Base-by-base conservation (phyloP, 192 early-diverging fungal species). In the Podila horticola region DNA sequence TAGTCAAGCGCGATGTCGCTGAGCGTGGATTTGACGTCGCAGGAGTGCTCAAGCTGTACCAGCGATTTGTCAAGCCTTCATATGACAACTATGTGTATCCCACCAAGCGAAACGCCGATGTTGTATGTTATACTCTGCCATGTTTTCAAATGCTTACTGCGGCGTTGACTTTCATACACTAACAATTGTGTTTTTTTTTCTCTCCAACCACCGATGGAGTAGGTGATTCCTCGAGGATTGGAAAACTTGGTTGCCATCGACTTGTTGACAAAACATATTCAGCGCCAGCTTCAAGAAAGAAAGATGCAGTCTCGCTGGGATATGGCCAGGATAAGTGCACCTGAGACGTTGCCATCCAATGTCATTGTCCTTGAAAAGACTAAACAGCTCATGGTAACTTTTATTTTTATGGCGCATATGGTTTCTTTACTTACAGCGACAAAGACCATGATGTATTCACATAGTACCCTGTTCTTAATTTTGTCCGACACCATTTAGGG, bases 191-290 rank as follows among this genome's bases (percentile, higher is more conserved):
- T 64, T 50, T 52, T 34, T 58, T 71, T 85, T 34, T 41, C 36
- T 41, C 36, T 72, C 83, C 12, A 11, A 3, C 41, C 4, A 36
- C 34, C 15, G 41, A 45, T 45, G 1, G 41, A 12, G 15, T 72
- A 90, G 88, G 97, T 99, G 68, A 93, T 99, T 68, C 96, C 96
- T 19, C 92, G 96, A 62, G 95, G 96, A 12, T 79, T 95, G 55
- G 95, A 97, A 69, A 99, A 99, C 86, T 69, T 88, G 66, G 90
- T 95, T 3, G 97, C 97, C 3, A 97, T 98, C 72, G 94, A 94
- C 72, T 86, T 98, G 60, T 92, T 97, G 76, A 95, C 93, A 51
- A 94, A 97, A 82, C 95, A 97, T 64, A 89, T 98, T 62, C 88
- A 90, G 73, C 87, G 92, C 26, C 95, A 96, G 87, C 88, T 98